Percentiles rank a stretch among this genome's conserved stretches.
Conservation (phyloP, 2,329 filamentous ascomycete genomes). For the Cryphonectria parasitica region DNA sequence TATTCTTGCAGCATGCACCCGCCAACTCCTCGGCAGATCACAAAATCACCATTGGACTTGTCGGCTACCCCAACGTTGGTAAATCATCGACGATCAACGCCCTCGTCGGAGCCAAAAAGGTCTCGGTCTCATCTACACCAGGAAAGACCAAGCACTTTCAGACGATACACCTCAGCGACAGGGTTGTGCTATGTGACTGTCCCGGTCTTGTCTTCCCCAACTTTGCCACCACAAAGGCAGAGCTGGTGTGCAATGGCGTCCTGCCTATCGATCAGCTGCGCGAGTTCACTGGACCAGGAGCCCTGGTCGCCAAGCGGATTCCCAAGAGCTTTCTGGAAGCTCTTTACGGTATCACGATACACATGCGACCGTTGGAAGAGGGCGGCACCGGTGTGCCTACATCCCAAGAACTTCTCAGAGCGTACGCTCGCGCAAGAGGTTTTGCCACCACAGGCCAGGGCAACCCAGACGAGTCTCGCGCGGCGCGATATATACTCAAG, state of each 20-base stretch:
- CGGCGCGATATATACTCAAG: conserved; percentile 87
- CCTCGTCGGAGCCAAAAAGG: conserved; percentile 97
- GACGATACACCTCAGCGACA: conserved; percentile 90
- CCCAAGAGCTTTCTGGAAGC: conserved; percentile 89
- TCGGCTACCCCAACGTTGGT: conserved; percentile 98
- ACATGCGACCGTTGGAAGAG: conserved; percentile 80
- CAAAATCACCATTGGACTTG: conserved; percentile 89
- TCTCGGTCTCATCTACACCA: conserved; percentile 94
- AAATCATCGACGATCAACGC: conserved; percentile 99
- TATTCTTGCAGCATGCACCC: conserved; percentile 77
- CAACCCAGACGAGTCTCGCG: conserved; percentile 90
- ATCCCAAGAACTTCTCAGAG: conserved; percentile 79
- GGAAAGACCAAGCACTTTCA: conserved; percentile 99
- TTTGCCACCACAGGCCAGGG: conserved; percentile 89
- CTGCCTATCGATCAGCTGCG: conserved; percentile 95
- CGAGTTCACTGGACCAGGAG: conserved; percentile 86
- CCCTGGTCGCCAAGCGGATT: conserved; percentile 81
- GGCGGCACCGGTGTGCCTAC: conserved; percentile 88
- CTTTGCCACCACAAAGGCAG: conserved; percentile 94
- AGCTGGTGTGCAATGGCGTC: conserved; percentile 93
- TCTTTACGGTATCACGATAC: conserved; percentile 90
- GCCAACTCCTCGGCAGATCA: conserved; percentile 51
- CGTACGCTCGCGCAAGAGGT: conserved; percentile 87
- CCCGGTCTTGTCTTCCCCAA: conserved; percentile 98
- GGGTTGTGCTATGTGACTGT: conserved; percentile 93